Evolutionary conservation across 257 asterid genomes (phyloP).

Genomic region (Solanum pennellii): DNA sequence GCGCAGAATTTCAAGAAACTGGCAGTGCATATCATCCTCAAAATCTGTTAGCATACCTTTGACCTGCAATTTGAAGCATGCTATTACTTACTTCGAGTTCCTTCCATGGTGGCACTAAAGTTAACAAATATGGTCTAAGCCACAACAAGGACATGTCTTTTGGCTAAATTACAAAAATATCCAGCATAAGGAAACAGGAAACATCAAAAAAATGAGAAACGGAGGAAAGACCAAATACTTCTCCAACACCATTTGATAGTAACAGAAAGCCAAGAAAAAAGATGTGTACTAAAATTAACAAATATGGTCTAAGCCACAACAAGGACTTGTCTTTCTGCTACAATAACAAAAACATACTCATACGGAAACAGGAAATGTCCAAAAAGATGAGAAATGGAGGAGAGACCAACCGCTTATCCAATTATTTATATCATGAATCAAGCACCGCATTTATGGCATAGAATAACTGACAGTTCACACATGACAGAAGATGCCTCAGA

Average conservation of each 20-base stretch:
- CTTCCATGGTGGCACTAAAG: not conserved
- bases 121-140: not conserved
- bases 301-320: not conserved
- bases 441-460: not conserved
- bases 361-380: not conserved
- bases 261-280: not conserved
- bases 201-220: not conserved
- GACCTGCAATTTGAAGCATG: constrained; percentile 43
- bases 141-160: not conserved
- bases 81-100: not conserved
- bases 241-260: not conserved
- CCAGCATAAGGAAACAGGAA: not conserved
- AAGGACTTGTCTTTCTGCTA: not conserved
- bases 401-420: not conserved
- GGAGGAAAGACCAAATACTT: not conserved
- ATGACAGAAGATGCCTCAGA: not conserved
- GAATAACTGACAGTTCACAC: not conserved
- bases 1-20: constrained; percentile 89
- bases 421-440: not conserved
- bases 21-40: constrained; percentile 96
- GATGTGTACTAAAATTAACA: not conserved
- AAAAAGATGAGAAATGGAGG: not conserved
- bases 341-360: not conserved
- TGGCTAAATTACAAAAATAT: not conserved
- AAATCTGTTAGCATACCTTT: constrained; percentile 82